A percentile compares a stretch with the other conserved stretches of the same genome.
These are phyloP conservation scores for Stereum hirsutum DNA, from an alignment of 1,284 basidiomycete species.

Conservation along the genomic window DNA sequence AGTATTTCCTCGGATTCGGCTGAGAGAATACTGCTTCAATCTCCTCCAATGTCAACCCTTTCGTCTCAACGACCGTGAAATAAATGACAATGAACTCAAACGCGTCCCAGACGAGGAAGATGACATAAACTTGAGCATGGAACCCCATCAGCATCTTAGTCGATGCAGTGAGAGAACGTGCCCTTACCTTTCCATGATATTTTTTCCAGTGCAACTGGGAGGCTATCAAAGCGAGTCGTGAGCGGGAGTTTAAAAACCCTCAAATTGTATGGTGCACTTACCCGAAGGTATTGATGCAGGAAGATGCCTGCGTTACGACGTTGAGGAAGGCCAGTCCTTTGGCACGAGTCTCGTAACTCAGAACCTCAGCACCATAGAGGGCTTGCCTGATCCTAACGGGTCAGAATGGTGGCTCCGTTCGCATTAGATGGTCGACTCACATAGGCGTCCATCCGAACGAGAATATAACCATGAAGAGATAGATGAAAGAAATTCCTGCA, in stretches of 20 bases:
- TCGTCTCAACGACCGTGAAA: conserved; percentile 38
- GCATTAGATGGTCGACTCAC: conserved; percentile 15
- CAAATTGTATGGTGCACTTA: conserved; percentile 17
- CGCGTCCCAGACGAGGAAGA: conserved; percentile 42
- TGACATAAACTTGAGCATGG: conserved; percentile 34
- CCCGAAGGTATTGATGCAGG: conserved; percentile 40
- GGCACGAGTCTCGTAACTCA: conserved; percentile 40
- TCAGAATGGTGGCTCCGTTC: too few species aligned
- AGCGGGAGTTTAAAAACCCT: not conserved
- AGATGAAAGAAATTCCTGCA: conserved; percentile 37
- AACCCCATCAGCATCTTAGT: not conserved
- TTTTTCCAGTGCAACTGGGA: conserved; percentile 35
- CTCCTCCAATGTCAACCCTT: conserved; percentile 42
- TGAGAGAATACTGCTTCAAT: conserved; percentile 42
- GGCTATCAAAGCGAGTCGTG: conserved; percentile 15
- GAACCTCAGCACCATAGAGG: conserved; percentile 43
- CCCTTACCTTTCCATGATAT: conserved; percentile 34
- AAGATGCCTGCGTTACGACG: conserved; percentile 29
- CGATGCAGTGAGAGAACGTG: not conserved
- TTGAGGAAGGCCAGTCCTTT: conserved; percentile 40
- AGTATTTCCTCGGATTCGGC: conserved; percentile 33
- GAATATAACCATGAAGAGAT: conserved; percentile 40
- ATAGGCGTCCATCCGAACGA: conserved; percentile 49
- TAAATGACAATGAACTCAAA: conserved; percentile 52
- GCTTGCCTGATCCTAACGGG: conserved; percentile 28